Evolutionary conservation across 345 rosid species (phyloP).

Genomic region (Corchorus capsularis): DNA sequence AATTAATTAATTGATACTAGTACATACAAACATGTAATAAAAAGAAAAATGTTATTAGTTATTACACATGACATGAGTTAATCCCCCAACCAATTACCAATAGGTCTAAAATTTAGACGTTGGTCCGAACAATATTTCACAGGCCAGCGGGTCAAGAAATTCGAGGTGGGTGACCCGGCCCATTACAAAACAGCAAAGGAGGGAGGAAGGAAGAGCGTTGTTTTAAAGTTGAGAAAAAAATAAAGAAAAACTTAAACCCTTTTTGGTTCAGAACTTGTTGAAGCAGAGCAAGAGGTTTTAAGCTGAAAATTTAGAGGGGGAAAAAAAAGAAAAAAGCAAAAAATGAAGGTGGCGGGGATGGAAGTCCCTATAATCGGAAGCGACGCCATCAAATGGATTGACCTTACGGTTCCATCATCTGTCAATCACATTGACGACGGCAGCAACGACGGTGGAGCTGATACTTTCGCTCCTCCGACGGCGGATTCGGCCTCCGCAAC

Average conservation of each 20-base stretch:
- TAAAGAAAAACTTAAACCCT: conserved; percentile 1
- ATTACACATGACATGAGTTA: too few relatives aligned
- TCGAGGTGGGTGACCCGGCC: too few relatives aligned
- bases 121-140: too few relatives aligned
- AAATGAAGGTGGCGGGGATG: conserved; percentile 43
- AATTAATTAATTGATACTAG: too few relatives aligned
- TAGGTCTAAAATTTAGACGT: too few relatives aligned
- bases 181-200: neutral
- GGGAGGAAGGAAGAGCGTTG: neutral
- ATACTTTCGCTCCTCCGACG: conserved; percentile 39
- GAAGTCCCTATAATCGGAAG: conserved; percentile 75
- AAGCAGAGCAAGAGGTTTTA: neutral
- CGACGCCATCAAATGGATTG: conserved; percentile 67
- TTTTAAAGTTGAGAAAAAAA: neutral
- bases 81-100: too few relatives aligned
- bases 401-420: conserved; percentile 51
- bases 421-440: conserved; percentile 5
- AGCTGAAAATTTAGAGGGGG: neutral
- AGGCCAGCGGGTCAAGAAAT: too few relatives aligned
- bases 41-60: too few relatives aligned
- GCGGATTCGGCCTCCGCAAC: conserved; percentile 62
- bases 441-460: neutral
- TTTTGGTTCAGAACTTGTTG: neutral
- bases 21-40: too few relatives aligned
- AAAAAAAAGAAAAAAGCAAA: neutral